phyloP scores from a whole-genome alignment of 73 alveolate species.

The Paramecium octaurelia region DNA sequence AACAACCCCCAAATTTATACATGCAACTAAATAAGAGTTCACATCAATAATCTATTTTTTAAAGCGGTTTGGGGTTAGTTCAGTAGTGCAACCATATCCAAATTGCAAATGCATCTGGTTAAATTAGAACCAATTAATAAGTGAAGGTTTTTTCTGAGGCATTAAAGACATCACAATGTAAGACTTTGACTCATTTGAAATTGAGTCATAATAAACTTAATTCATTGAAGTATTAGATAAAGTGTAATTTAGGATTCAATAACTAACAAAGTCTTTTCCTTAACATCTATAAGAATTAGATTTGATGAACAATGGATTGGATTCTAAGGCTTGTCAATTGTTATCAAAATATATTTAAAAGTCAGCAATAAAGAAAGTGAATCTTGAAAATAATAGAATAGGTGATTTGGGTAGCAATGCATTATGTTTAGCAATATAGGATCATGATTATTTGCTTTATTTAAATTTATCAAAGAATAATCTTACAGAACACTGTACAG shows the following conservation, averaged over 20 bases:
- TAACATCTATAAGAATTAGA: constrained; percentile 20
- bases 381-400: constrained; percentile 15
- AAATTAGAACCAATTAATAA: not conserved
- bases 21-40: not conserved
- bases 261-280: not conserved
- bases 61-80: constrained; percentile 32
- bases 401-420: constrained; percentile 46
- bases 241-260: not conserved
- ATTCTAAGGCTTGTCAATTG: constrained; percentile 6
- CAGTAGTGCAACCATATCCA: not conserved
- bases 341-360: constrained; percentile 32
- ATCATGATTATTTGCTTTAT: not conserved
- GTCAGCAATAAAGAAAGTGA: not conserved
- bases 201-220: not conserved
- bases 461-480: not conserved
- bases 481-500: constrained; percentile 4
- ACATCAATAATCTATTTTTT: not conserved
- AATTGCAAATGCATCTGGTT: not conserved
- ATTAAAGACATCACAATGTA: not conserved
- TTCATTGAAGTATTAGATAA: not conserved
- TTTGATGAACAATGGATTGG: not conserved
- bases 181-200: not conserved
- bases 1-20: not conserved
- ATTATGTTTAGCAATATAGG: not conserved
- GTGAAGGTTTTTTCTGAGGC: constrained; percentile 37